Conservation (phyloP, 1,284 basidiomycete genomes). For the Coniferiporia weirii region DNA sequence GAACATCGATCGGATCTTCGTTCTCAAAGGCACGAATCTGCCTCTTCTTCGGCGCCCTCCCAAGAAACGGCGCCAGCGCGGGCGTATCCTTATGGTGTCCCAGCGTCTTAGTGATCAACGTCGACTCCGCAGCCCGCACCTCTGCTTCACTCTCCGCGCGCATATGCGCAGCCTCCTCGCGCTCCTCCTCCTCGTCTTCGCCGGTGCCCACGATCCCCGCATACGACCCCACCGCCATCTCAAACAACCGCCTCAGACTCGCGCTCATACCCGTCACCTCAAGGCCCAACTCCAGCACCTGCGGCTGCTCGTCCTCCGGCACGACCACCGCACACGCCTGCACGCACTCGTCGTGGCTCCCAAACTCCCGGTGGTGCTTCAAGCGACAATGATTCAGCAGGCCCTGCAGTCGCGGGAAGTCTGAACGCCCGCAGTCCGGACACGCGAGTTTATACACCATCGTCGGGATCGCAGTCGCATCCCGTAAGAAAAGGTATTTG, state of each 20-base stretch:
- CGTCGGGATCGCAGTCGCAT: constrained; percentile 30
- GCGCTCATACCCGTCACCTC: constrained; percentile 55
- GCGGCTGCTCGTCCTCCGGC: constrained; percentile 35
- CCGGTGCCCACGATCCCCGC: constrained; percentile 16
- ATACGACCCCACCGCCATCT: constrained; percentile 57
- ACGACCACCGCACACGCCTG: constrained; percentile 52
- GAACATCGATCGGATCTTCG: constrained; percentile 16
- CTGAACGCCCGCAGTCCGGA: constrained; percentile 52
- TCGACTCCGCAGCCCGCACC: constrained; percentile 22
- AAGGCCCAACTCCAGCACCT: constrained; percentile 45
- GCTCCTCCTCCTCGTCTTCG: background rate
- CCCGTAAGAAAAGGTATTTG: constrained; percentile 36
- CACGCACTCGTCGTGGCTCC: constrained; percentile 71
- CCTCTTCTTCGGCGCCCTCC: constrained; percentile 50
- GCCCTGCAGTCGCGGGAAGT: constrained; percentile 71
- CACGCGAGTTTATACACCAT: constrained; percentile 49
- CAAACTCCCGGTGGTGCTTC: constrained; percentile 61
- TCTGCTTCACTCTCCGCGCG: background rate
- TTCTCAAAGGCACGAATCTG: constrained; percentile 47
- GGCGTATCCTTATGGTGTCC: constrained; percentile 67
- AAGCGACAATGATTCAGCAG: constrained; percentile 71
- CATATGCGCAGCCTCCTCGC: background rate
- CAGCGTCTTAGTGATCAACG: constrained; percentile 52
- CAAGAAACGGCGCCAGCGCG: constrained; percentile 65
- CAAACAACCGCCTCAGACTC: constrained; percentile 60